A percentile compares a stretch with the other conserved stretches of the same genome.
Evolutionary conservation across 257 asterid genomes (phyloP).

Genomic region (Solanum chilense): DNA sequence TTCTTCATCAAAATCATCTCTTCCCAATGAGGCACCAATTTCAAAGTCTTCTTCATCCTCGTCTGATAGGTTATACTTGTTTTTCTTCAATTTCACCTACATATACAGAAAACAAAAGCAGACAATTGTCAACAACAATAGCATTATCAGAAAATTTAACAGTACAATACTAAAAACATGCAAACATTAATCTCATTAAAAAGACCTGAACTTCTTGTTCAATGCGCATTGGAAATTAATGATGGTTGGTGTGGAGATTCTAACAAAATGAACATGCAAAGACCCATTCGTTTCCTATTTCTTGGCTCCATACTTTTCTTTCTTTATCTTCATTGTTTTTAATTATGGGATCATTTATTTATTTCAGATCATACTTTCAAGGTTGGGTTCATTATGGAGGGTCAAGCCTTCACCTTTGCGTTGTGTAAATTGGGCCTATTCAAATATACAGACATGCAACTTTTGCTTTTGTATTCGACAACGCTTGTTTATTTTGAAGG

Average conservation of each 20-base stretch:
- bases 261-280: not conserved
- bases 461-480: not conserved
- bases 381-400: not conserved
- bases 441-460: not conserved
- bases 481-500: not conserved
- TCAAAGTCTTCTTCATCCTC: conserved; percentile 89
- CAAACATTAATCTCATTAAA: not conserved
- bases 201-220: not conserved
- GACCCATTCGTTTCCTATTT: not conserved
- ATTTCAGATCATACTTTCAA: not conserved
- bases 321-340: not conserved
- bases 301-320: not conserved
- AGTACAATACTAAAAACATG: not conserved
- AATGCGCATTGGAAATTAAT: not conserved
- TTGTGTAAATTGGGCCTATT: not conserved
- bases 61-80: conserved; percentile 76
- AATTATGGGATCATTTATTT: not conserved
- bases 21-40: conserved; percentile 22
- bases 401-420: not conserved
- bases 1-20: conserved; percentile 87
- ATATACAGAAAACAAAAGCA: not conserved
- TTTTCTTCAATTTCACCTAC: conserved; percentile 60
- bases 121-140: not conserved
- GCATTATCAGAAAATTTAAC: not conserved
- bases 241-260: not conserved